A percentile compares a stretch with the other conserved stretches of the same genome.
phyloP scores from a whole-genome alignment of 2,329 filamentous ascomycete species.

The Grosmannia serpens region DNA sequence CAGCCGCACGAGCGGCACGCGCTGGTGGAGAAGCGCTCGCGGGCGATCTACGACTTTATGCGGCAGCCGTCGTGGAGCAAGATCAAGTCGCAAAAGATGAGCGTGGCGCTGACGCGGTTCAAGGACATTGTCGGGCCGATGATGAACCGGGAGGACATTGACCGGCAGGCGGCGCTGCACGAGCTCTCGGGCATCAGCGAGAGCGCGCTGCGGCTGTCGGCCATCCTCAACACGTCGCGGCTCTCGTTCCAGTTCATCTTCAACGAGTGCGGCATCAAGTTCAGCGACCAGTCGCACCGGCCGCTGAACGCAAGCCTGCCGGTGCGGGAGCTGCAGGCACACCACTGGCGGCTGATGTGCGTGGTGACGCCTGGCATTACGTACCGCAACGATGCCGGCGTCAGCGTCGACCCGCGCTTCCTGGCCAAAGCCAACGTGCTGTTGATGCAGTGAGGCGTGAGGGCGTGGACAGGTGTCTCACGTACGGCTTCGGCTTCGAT shows the following conservation, averaged over 20 bases:
- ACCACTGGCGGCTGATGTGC: constrained; percentile 40
- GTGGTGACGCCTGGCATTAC: constrained; percentile 44
- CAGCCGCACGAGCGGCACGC: constrained; percentile 20
- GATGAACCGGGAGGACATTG: constrained; percentile 25
- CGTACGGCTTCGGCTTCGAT: neutral
- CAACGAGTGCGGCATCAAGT: constrained; percentile 37
- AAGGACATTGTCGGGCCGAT: constrained; percentile 30
- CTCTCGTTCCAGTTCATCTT: constrained; percentile 27
- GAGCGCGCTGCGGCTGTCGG: constrained; percentile 32
- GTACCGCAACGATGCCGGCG: constrained; percentile 38
- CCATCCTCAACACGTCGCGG: constrained; percentile 30
- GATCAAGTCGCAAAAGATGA: constrained; percentile 15
- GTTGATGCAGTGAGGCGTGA: constrained; percentile 24
- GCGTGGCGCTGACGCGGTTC: constrained; percentile 14
- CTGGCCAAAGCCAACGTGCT: constrained; percentile 35
- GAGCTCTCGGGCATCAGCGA: constrained; percentile 31
- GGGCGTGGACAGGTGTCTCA: neutral
- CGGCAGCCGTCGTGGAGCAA: constrained; percentile 17
- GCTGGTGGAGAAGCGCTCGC: constrained; percentile 24
- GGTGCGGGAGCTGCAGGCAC: constrained; percentile 32
- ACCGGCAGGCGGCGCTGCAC: constrained; percentile 24
- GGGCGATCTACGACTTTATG: constrained; percentile 21
- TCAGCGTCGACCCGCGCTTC: constrained; percentile 31
- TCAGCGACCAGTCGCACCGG: constrained; percentile 35
- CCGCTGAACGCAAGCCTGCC: constrained; percentile 30